Evolutionary conservation across 169 alveolate genomes (phyloP), one percentile per base, ranked within the genome.

Genomic region (Cryptosporidium ubiquitum): DNA sequence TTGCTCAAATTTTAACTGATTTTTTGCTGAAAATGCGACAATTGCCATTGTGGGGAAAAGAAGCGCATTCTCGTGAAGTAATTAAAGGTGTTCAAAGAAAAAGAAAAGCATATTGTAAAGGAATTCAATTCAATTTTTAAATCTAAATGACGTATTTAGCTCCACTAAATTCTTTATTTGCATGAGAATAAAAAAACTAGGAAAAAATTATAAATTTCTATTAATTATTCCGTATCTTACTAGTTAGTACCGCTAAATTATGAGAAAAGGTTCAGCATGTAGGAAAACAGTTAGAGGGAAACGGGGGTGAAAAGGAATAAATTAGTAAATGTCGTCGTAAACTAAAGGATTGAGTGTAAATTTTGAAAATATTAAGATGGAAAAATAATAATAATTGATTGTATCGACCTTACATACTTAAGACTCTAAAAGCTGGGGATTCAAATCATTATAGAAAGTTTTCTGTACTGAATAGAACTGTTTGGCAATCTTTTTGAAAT

Each of bases 311-410:
- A 71, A 31, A 23, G 23, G 68, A 16, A 73, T 44, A 35, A 55
- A 73, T 52, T 52, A 73, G 35, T 73, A 37, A 73, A 73, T 73
- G 85, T 73, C 85, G 84, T 70, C 66, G 69, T 73, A 73, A 33
- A 52, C 26, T 42, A 73, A 39, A 55, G 68, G 52, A 55, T 20
- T 31, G 69, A 69, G 14, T 69, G 57, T 10, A 69, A 40, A 40
- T 69, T 40, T 42, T 23, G 61, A 26, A 39, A 69, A 42, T 69
- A 40, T 26, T 69, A 69, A 69, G 61, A 69, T 69, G 84, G 18
- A 44, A 42, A 33, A 26, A 69, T 40, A 69, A 23, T 23, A 64
- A 64, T n/a, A 64, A 33, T 18, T 55, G 55, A 23, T 55, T 55
- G 16, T 23, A n/a, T 55, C n/a, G 66, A 26, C 35, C 66, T n/a